Percentiles rank a stretch among this genome's conserved stretches.
These are phyloP conservation scores for Aureobasidium sp. DNA, from an alignment of 2,329 filamentous ascomycete species.

Conservation along the genomic window DNA sequence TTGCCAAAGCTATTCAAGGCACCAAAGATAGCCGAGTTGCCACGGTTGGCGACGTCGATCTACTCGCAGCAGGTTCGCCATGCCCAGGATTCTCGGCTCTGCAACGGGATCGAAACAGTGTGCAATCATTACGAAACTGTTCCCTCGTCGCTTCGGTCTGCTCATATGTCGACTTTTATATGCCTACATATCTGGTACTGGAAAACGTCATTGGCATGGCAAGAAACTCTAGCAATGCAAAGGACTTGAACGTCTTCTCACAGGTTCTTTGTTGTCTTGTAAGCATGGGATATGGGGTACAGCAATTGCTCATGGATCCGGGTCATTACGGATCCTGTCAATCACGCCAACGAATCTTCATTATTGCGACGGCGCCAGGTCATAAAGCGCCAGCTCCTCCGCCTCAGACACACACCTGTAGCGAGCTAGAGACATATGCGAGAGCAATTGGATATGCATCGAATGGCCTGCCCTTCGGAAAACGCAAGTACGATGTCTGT, in stretches of 20 bases:
- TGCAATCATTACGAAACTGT: conserved; percentile 56
- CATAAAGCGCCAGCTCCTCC: conserved; percentile 49
- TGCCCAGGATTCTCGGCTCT: conserved; percentile 67
- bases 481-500: conserved; percentile 42
- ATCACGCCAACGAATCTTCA: conserved; percentile 57
- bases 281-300: conserved; percentile 67
- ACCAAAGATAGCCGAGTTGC: conserved; percentile 41
- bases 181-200: conserved; percentile 64
- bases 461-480: conserved; percentile 53
- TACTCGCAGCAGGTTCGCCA: conserved; percentile 65
- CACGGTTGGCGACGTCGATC: conserved; percentile 53
- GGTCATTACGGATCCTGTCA: conserved; percentile 63
- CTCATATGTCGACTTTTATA: conserved; percentile 64
- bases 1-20: conserved; percentile 48
- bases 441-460: conserved; percentile 52
- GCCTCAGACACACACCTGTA: conserved; percentile 48
- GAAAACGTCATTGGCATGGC: conserved; percentile 70
- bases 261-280: conserved; percentile 67
- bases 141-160: conserved; percentile 71
- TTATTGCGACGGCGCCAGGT: conserved; percentile 62
- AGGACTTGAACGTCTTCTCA: conserved; percentile 57
- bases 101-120: conserved; percentile 50
- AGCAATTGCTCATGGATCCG: conserved; percentile 59
- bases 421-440: not conserved
- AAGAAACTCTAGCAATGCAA: conserved; percentile 23